Evolutionary conservation across 805 yeast species (phyloP), one percentile per base, ranked within the genome.

Genomic region (Torulaspora franciscae): DNA sequence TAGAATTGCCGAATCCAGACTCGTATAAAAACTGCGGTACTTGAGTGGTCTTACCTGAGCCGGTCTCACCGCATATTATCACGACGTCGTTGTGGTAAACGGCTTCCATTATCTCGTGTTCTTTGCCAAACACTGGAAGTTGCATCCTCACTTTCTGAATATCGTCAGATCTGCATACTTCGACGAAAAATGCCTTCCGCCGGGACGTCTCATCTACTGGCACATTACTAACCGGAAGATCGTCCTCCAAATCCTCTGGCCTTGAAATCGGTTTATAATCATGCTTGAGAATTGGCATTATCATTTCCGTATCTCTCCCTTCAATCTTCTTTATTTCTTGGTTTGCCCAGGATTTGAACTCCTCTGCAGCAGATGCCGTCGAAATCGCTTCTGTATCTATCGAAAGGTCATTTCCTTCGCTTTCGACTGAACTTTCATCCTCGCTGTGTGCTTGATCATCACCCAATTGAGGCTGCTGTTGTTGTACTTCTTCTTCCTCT

Each of bases 21-120:
- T 93, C 99, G 59, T 81, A 88, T 36, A 93, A 67, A 58, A 93
- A 93, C 62, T 93, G 99, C 0, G 99, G 99, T 4, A 93, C 90
- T 67, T 93, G 99, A 0, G 99, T 93, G 1, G 99, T 93, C 64
- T 93, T 93, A 67, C 99, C 99, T 2, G 97, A 89, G 56, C 99
- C 99, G 1, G 99, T 93, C 57, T 90, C 98, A 73, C 99, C 99
- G 69, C 97, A 91, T 22, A 93, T 74, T 10, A 93, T 83, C 0
- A 90, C 80, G 48, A 91, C 84, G 57, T 90, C 96, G 59, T 91
- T 85, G 58, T 91, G 95, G 61, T 85, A 86, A 40, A 93, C 77
- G 1, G 96, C 95, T 62, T 93, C 99, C 97, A 93, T 88, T 40
- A 93, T 85, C 44, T 80, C 72, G 62, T 87, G 95, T 59, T 93